Percentiles rank a stretch among this genome's conserved stretches.
Evolutionary conservation across 306 rosid species (phyloP).

Genomic region (Begonia peltatifolia): DNA sequence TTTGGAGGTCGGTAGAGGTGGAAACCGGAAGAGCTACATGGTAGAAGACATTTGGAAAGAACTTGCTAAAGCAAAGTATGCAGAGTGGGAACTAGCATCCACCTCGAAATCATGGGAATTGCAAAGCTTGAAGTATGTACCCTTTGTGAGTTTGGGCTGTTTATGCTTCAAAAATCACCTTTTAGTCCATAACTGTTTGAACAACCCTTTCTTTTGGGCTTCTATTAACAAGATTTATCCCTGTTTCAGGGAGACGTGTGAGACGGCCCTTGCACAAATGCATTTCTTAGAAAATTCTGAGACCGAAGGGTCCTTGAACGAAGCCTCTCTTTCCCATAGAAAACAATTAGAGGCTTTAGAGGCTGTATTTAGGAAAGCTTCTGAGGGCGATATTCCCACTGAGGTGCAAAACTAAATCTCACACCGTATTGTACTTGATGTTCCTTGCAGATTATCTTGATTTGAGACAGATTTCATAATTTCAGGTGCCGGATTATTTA

Average conservation of each 20-base stretch:
- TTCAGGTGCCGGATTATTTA: slow-evolving; percentile 75
- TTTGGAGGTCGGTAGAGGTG: slow-evolving; percentile 92
- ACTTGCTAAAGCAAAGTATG: slow-evolving; percentile 74
- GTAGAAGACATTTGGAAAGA: slow-evolving; percentile 94
- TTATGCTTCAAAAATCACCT: not conserved
- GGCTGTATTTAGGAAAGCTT: slow-evolving; percentile 42
- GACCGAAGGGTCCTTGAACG: slow-evolving; percentile 56
- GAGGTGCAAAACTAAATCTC: slow-evolving; percentile 27
- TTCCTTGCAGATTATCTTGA: no score
- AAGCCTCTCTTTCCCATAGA: slow-evolving; percentile 18
- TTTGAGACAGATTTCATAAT: not conserved
- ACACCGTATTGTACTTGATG: no score
- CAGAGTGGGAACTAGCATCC: slow-evolving; percentile 68
- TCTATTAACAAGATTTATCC: not conserved
- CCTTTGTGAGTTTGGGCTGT: slow-evolving; percentile 5
- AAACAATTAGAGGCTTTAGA: slow-evolving; percentile 41
- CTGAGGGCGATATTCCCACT: slow-evolving; percentile 42
- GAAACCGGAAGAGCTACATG: slow-evolving; percentile 57
- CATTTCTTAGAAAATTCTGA: slow-evolving; percentile 13
- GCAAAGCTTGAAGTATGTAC: slow-evolving; percentile 50
- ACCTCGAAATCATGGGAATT: slow-evolving; percentile 58
- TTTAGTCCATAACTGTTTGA: not conserved
- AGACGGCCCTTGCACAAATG: slow-evolving; percentile 29
- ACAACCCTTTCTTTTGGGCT: not conserved
- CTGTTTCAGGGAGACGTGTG: slow-evolving; percentile 39